Evolutionary conservation across 441 rosid genomes (phyloP).

Genomic region (Brassica hybrid): DNA sequence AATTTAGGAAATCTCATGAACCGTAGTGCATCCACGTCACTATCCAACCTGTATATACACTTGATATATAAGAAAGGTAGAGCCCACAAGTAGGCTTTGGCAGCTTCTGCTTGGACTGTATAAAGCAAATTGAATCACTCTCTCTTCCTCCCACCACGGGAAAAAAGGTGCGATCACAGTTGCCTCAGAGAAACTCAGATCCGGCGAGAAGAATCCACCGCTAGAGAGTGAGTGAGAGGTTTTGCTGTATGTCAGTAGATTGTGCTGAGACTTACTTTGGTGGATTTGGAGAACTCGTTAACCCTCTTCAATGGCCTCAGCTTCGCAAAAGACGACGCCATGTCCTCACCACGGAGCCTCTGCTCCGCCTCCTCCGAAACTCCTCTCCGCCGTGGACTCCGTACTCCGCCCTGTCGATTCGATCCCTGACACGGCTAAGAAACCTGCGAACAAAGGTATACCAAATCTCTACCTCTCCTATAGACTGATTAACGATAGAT

Average conservation of each 20-base stretch:
- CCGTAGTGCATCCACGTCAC: too few relatives aligned
- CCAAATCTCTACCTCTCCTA: background rate
- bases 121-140: background rate
- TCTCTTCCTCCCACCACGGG: background rate
- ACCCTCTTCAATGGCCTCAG: slow-evolving; percentile 98
- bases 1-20: too few relatives aligned
- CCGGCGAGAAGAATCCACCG: background rate
- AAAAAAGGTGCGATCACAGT: slow-evolving; percentile 1
- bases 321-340: slow-evolving; percentile 86
- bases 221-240: too few relatives aligned
- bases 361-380: slow-evolving; percentile 25
- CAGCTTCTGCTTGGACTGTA: background rate
- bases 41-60: too few relatives aligned
- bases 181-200: background rate
- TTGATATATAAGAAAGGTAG: too few relatives aligned
- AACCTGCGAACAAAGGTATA: slow-evolving; percentile 64
- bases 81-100: background rate
- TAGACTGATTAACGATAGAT: background rate
- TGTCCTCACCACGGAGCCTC: too few relatives aligned
- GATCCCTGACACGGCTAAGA: slow-evolving; percentile 56
- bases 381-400: slow-evolving; percentile 46
- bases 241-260: slow-evolving; percentile 97
- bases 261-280: slow-evolving; percentile 66
- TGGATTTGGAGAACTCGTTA: slow-evolving; percentile 83
- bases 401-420: slow-evolving; percentile 64